Evolutionary conservation across 1,139 yeast genomes (phyloP).

Genomic region (Taphrina wiesneri): DNA sequence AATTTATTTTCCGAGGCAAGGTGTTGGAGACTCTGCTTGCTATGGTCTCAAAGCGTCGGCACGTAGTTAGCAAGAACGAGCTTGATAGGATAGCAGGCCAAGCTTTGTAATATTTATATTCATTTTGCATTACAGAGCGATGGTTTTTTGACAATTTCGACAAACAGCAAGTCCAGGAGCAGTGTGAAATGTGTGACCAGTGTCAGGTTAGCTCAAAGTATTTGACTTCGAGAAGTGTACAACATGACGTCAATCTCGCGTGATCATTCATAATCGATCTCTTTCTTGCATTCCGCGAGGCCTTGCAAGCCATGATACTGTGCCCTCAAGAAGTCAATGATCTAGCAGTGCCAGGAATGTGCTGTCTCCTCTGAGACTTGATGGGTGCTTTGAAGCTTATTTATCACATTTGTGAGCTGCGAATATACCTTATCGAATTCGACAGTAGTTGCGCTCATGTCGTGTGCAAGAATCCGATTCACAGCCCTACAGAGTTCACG

Average conservation of each 20-base stretch:
- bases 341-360: background rate
- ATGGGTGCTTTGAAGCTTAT: background rate
- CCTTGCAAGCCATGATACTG: background rate
- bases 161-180: too few species aligned
- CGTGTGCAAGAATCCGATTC: background rate
- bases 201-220: too few species aligned
- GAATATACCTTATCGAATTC: background rate
- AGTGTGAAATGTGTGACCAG: too few species aligned
- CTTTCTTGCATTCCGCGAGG: background rate
- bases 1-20: too few species aligned
- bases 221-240: too few species aligned
- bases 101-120: too few species aligned
- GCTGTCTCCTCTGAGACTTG: background rate
- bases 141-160: too few species aligned
- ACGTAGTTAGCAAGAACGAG: too few species aligned
- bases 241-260: background rate
- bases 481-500: background rate
- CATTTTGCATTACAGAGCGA: too few species aligned
- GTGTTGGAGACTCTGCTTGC: too few species aligned
- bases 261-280: background rate
- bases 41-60: too few species aligned
- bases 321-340: background rate
- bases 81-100: too few species aligned
- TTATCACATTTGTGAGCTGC: background rate
- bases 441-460: background rate